Evolutionary conservation across 768 basidiomycete species (phyloP).

Genomic region (Lyophyllum shimeji): DNA sequence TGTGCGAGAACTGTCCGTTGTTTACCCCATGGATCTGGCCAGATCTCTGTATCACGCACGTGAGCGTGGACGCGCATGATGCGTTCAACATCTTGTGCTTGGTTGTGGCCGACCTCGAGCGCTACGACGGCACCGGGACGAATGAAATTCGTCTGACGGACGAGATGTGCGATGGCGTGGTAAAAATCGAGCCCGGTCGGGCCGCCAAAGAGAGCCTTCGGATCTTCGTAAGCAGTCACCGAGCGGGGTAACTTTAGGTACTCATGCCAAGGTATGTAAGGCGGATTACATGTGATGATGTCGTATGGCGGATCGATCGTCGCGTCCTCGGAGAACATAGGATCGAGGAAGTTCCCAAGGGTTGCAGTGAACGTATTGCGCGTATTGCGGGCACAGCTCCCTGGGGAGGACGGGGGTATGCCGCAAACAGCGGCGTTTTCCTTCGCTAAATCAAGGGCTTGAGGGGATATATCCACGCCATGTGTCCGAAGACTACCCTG

Average conservation of each 20-base stretch:
- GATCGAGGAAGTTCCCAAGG: conserved; percentile 43
- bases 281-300: conserved; percentile 82
- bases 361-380: conserved; percentile 40
- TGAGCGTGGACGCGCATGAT: conserved; percentile 53
- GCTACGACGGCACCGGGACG: conserved; percentile 56
- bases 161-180: conserved; percentile 63
- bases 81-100: conserved; percentile 59
- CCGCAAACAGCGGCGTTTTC: conserved; percentile 47
- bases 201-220: conserved; percentile 78
- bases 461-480: conserved; percentile 67
- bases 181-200: conserved; percentile 63
- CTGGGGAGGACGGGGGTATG: conserved; percentile 29
- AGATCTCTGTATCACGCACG: conserved; percentile 57
- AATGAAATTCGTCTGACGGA: conserved; percentile 53
- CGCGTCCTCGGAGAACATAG: conserved; percentile 37
- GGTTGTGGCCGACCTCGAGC: conserved; percentile 77
- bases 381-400: conserved; percentile 30
- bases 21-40: conserved; percentile 80
- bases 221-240: conserved; percentile 81
- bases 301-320: conserved; percentile 57
- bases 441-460: conserved; percentile 53
- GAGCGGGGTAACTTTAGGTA: conserved; percentile 64
- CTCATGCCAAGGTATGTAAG: conserved; percentile 75
- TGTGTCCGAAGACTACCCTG: conserved; percentile 51
- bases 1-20: conserved; percentile 68